A percentile compares a stretch with the other conserved stretches of the same genome.
Evolutionary conservation across 306 rosid species (phyloP).

Genomic region (Cyamopsis tetragonoloba): DNA sequence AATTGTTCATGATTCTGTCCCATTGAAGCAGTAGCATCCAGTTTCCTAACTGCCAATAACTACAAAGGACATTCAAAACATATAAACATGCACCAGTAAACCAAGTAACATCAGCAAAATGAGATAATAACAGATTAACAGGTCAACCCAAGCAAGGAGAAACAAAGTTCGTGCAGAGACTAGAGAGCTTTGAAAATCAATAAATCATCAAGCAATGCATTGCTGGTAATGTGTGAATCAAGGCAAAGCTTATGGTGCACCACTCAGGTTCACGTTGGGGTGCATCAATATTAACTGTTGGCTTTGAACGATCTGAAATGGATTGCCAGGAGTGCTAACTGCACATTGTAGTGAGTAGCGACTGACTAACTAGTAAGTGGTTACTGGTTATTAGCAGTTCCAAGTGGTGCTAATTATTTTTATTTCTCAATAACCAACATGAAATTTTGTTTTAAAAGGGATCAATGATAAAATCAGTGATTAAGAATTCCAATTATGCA

Average conservation of each 20-base stretch:
- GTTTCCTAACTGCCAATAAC: slow-evolving; percentile 79
- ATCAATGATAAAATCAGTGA: background rate
- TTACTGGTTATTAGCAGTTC: background rate
- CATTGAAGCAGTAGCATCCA: slow-evolving; percentile 44
- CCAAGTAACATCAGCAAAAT: background rate
- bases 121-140: slow-evolving; percentile 1
- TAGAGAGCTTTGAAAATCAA: background rate
- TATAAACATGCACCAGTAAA: background rate
- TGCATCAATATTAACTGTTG: background rate
- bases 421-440: background rate
- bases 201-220: background rate
- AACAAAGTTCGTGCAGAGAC: background rate
- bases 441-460: background rate
- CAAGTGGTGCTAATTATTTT: background rate
- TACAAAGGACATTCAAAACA: slow-evolving; percentile 29
- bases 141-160: background rate
- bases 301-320: background rate
- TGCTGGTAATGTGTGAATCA: background rate
- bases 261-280: background rate
- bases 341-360: background rate
- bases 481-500: background rate
- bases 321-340: background rate
- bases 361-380: background rate
- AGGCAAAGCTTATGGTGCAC: background rate
- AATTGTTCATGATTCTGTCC: slow-evolving; percentile 58